Evolutionary conservation across 345 rosid species (phyloP).

Genomic region (Eutrema heterophyllum): DNA sequence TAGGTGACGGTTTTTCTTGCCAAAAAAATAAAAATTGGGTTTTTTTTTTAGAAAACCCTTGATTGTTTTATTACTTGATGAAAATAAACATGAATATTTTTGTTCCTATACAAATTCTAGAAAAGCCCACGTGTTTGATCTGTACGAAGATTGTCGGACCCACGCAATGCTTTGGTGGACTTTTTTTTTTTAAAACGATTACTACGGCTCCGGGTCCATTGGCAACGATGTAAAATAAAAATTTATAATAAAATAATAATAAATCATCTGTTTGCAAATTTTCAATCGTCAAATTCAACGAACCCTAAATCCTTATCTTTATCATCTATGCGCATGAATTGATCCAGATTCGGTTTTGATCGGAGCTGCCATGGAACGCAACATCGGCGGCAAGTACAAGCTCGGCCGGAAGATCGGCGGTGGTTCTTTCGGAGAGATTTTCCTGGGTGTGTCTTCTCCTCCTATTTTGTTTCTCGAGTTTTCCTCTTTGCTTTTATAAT

Average conservation of each 20-base stretch:
- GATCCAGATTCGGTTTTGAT: slow-evolving; percentile 15
- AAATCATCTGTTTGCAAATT: background rate
- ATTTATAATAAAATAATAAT: background rate
- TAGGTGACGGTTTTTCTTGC: too few relatives aligned
- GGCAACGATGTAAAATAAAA: background rate
- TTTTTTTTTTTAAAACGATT: too few relatives aligned
- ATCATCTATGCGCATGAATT: background rate
- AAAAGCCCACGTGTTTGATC: background rate
- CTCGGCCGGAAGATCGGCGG: slow-evolving; percentile 93
- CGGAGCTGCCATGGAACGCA: slow-evolving; percentile 54
- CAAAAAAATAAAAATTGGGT: too few relatives aligned
- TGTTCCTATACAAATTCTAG: too few relatives aligned
- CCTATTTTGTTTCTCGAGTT: background rate
- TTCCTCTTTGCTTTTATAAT: background rate
- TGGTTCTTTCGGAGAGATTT: slow-evolving; percentile 96
- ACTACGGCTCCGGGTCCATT: slow-evolving; percentile 18
- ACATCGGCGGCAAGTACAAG: slow-evolving; percentile 84
- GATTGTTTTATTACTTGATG: background rate
- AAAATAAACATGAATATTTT: background rate
- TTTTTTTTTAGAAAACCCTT: too few relatives aligned
- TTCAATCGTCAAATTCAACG: background rate
- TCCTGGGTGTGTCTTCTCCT: slow-evolving; percentile 43
- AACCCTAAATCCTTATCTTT: slow-evolving; percentile 30
- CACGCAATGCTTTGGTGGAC: background rate
- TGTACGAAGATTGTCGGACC: background rate